Evolutionary conservation across 2,329 filamentous ascomycete genomes (phyloP).

Genomic region (Cercospora citrullina): DNA sequence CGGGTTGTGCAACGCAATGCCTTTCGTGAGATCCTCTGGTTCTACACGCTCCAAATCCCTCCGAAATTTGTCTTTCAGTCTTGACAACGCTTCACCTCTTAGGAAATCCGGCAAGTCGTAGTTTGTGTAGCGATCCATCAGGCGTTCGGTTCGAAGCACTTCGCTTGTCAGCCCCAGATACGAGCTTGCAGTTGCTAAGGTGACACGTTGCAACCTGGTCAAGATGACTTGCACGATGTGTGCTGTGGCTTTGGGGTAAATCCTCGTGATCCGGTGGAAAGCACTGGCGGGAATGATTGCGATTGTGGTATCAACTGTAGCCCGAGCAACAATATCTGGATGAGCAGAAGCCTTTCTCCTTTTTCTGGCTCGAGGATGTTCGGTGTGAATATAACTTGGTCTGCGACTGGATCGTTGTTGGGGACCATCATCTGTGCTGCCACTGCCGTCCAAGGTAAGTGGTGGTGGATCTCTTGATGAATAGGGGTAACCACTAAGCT

Average conservation of each 20-base stretch:
- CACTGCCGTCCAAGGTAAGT: constrained; percentile 32
- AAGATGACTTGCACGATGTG: constrained; percentile 98
- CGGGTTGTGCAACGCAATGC: constrained; percentile 90
- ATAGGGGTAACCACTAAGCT: constrained; percentile 14
- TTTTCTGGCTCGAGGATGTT: constrained; percentile 23
- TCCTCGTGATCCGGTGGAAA: constrained; percentile 84
- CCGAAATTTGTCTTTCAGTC: constrained; percentile 87
- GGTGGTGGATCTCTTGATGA: constrained; percentile 36
- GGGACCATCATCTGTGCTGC: constrained; percentile 30
- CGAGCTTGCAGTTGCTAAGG: constrained; percentile 87
- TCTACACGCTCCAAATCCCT: constrained; percentile 77
- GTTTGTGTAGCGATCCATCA: constrained; percentile 89
- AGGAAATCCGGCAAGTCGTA: constrained; percentile 91
- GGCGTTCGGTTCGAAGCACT: constrained; percentile 86
- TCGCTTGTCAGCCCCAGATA: constrained; percentile 91
- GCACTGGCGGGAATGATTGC: constrained; percentile 97
- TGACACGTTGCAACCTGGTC: constrained; percentile 90
- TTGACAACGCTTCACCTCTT: constrained; percentile 75
- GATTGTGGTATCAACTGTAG: constrained; percentile 94
- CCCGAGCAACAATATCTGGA: constrained; percentile 94
- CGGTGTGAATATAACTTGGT: constrained; percentile 30
- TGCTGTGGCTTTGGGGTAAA: constrained; percentile 93
- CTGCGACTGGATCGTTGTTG: constrained; percentile 28
- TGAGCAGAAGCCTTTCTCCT: constrained; percentile 71
- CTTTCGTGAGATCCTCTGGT: constrained; percentile 80